phyloP scores from a whole-genome alignment of 73 alveolate species.

The Paramecium sonneborni region DNA sequence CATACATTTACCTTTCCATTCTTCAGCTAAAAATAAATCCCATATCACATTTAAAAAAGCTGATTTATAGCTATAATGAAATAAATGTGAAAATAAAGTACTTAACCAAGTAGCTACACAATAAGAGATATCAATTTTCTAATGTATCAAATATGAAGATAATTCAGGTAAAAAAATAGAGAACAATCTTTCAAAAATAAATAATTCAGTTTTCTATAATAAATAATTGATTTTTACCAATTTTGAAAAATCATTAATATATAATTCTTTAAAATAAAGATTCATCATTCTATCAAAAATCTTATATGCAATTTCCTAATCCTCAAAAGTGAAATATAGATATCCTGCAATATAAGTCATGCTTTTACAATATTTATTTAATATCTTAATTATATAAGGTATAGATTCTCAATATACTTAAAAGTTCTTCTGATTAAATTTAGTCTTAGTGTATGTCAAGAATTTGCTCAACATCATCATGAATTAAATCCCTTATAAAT shows the following conservation, averaged over 20 bases:
- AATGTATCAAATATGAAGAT: constrained; percentile 78
- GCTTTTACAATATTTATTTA: constrained; percentile 96
- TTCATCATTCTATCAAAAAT: constrained; percentile 82
- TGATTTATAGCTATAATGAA: constrained; percentile 70
- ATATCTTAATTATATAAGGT: constrained; percentile 84
- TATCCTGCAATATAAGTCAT: constrained; percentile 98
- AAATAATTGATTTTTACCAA: constrained; percentile 15
- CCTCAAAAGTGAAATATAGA: constrained; percentile 78
- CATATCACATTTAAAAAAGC: constrained; percentile 71
- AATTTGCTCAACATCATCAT: constrained; percentile 36
- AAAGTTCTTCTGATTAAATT: not conserved
- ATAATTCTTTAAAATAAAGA: constrained; percentile 66
- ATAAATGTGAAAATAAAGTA: constrained; percentile 75
- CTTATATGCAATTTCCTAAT: constrained; percentile 86
- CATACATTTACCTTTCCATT: constrained; percentile 71
- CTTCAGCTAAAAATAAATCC: constrained; percentile 77
- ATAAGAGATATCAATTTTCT: constrained; percentile 75
- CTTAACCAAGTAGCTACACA: constrained; percentile 86
- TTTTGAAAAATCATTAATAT: constrained; percentile 75
- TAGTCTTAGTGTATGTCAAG: constrained; percentile 48
- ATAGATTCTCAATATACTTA: constrained; percentile 82
- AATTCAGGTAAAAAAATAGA: constrained; percentile 88
- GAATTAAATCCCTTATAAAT: too few species aligned
- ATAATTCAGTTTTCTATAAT: constrained; percentile 79
- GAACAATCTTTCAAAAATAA: constrained; percentile 87